A percentile compares a stretch with the other conserved stretches of the same genome.
These are phyloP conservation scores for Globisporangium abappressorium DNA, from an alignment of 352 stramenopile genomes.

Conservation along the genomic window DNA sequence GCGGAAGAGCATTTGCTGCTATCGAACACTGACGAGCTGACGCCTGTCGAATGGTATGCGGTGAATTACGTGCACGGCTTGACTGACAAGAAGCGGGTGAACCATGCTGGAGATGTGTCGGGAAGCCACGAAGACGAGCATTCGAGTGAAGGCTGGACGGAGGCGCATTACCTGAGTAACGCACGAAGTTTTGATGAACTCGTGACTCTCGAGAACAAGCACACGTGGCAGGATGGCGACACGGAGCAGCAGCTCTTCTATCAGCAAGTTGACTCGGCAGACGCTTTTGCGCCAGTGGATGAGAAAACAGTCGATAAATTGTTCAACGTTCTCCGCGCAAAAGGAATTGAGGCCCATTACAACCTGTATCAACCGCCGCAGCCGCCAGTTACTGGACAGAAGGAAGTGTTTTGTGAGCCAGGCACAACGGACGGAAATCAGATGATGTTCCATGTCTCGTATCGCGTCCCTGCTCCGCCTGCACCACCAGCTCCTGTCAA, in stretches of 20 bases:
- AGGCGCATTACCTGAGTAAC: slow-evolving; percentile 21
- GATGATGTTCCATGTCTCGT: slow-evolving; percentile 62
- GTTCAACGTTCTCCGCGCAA: slow-evolving; percentile 46
- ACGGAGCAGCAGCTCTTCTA: slow-evolving; percentile 43
- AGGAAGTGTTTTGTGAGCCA: slow-evolving; percentile 27
- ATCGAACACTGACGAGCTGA: slow-evolving; percentile 80
- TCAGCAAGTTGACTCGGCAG: slow-evolving; percentile 14
- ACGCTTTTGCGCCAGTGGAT: slow-evolving; percentile 16
- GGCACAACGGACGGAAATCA: slow-evolving; percentile 26
- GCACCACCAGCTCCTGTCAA: slow-evolving; percentile 27
- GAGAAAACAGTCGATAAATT: slow-evolving; percentile 38
- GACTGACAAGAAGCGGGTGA: slow-evolving; percentile 54
- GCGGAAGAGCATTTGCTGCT: slow-evolving; percentile 80
- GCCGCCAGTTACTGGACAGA: slow-evolving; percentile 13
- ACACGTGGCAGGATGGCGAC: slow-evolving; percentile 44
- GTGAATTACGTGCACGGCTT: slow-evolving; percentile 70
- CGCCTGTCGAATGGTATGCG: slow-evolving; percentile 82
- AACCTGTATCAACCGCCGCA: slow-evolving; percentile 51
- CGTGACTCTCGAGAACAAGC: slow-evolving; percentile 28
- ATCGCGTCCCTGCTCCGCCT: slow-evolving; percentile 55
- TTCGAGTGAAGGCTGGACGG: slow-evolving; percentile 14
- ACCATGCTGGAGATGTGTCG: slow-evolving; percentile 7
- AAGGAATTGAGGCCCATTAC: slow-evolving; percentile 57
- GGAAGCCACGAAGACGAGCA: slow-evolving; percentile 24
- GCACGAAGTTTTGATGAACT: slow-evolving; percentile 48